phyloP scores from a whole-genome alignment of 2,329 filamentous ascomycete species.

The Penicillium sp. region DNA sequence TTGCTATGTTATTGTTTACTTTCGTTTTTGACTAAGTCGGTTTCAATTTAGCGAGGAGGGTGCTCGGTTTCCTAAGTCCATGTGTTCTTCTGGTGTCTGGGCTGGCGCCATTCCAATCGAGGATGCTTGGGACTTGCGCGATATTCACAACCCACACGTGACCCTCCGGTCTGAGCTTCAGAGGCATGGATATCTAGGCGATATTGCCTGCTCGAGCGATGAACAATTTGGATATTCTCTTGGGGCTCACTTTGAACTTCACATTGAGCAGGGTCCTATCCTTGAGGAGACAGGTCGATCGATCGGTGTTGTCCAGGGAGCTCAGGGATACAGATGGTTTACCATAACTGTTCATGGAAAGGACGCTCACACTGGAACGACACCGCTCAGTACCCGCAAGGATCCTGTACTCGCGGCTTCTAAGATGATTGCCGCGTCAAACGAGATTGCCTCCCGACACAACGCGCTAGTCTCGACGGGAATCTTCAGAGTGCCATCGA shows the following conservation, averaged over 20 bases:
- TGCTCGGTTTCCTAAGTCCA: conserved; percentile 71
- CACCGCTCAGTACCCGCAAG: conserved; percentile 59
- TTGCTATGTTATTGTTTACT: conserved; percentile 23
- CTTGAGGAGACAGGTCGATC: conserved; percentile 61
- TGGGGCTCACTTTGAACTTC: conserved; percentile 74
- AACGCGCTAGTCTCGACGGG: conserved; percentile 64
- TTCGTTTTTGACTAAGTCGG: neutral
- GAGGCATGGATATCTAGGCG: conserved; percentile 67
- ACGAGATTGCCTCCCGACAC: conserved; percentile 58
- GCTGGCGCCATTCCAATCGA: conserved; percentile 61
- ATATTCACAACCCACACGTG: conserved; percentile 56
- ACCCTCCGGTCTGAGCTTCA: conserved; percentile 65
- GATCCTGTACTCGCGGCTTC: conserved; percentile 65
- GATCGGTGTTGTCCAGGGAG: conserved; percentile 66
- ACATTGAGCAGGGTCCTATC: conserved; percentile 77
- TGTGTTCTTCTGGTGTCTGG: conserved; percentile 74
- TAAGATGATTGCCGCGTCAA: conserved; percentile 63
- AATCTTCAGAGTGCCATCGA: conserved; percentile 60
- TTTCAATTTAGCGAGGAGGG: conserved; percentile 65
- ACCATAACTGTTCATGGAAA: conserved; percentile 63
- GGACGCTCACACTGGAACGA: conserved; percentile 71
- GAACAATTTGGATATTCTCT: conserved; percentile 54
- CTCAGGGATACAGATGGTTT: conserved; percentile 70
- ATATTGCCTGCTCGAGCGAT: conserved; percentile 44
- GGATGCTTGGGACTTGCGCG: conserved; percentile 58